Conservation (phyloP, 2,329 filamentous ascomycete genomes). For the Aspergillus intermedius region DNA sequence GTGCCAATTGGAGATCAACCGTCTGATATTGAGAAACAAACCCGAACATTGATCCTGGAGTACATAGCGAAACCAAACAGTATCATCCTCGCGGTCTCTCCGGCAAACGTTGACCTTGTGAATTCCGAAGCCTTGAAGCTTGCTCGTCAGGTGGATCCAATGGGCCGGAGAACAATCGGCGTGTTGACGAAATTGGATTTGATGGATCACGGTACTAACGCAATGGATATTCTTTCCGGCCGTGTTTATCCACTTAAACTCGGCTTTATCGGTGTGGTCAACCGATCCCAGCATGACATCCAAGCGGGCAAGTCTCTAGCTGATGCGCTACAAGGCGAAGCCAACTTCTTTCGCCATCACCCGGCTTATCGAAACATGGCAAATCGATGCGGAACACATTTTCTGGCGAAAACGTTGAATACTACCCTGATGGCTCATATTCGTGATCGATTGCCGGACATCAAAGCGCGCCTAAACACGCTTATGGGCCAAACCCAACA, state of each 20-base stretch:
- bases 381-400: constrained; percentile 85
- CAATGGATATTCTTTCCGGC: constrained; percentile 93
- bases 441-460: constrained; percentile 88
- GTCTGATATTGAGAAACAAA: constrained; percentile 97
- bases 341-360: constrained; percentile 95
- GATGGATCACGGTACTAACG: constrained; percentile 98
- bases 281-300: constrained; percentile 96
- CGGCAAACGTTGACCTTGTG: constrained; percentile 95
- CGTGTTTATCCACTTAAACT: constrained; percentile 95
- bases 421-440: constrained; percentile 94
- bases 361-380: constrained; percentile 97
- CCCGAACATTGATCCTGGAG: constrained; percentile 89
- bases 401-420: constrained; percentile 89
- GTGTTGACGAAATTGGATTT: constrained; percentile 95
- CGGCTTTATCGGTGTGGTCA: constrained; percentile 96
- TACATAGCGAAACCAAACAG: constrained; percentile 99
- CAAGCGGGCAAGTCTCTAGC: constrained; percentile 91
- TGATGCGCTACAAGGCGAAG: constrained; percentile 81
- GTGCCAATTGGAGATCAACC: constrained; percentile 97
- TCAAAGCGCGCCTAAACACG: constrained; percentile 95
- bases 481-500: constrained; percentile 99
- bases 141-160: constrained; percentile 90
- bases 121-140: constrained; percentile 97
- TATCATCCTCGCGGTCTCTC: constrained; percentile 92
- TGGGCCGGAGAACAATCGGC: constrained; percentile 90